These are phyloP conservation scores for Wickerhamiella kurtzmanii DNA, from an alignment of 805 yeast species.

Conservation along the genomic window DNA sequence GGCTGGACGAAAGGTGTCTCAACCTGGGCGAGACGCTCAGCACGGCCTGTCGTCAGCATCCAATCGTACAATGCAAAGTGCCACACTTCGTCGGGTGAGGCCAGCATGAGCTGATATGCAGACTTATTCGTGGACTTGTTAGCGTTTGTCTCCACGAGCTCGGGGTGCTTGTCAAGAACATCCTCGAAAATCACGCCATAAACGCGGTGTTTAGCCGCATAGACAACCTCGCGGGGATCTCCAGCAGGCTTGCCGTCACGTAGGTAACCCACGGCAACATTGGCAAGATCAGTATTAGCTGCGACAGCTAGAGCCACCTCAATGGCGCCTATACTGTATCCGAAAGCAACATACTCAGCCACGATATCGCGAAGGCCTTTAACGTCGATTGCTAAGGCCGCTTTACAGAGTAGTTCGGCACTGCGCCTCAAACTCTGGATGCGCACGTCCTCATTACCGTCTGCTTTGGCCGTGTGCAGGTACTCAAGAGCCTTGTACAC, in stretches of 20 bases:
- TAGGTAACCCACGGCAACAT: constrained; percentile 43
- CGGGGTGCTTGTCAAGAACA: constrained; percentile 42
- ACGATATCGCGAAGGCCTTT: constrained; percentile 76
- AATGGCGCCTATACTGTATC: constrained; percentile 74
- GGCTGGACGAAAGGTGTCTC: constrained; percentile 71
- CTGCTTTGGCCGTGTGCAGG: constrained; percentile 57
- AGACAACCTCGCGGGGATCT: constrained; percentile 40
- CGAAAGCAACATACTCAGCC: constrained; percentile 59
- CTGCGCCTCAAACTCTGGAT: constrained; percentile 59
- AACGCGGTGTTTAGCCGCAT: constrained; percentile 41
- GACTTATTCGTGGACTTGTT: constrained; percentile 35
- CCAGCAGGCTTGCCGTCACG: constrained; percentile 37
- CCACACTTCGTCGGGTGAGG: constrained; percentile 67
- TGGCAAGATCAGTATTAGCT: constrained; percentile 47
- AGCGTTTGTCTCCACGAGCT: constrained; percentile 35
- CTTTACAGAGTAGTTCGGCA: constrained; percentile 60
- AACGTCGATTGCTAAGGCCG: constrained; percentile 60
- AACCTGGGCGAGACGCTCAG: constrained; percentile 63
- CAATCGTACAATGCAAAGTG: constrained; percentile 88
- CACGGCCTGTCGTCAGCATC: constrained; percentile 66
- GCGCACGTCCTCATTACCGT: constrained; percentile 50
- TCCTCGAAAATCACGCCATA: constrained; percentile 59
- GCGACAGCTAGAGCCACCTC: constrained; percentile 71
- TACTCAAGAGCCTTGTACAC: constrained; percentile 91
- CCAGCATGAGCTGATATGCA: constrained; percentile 61